These are phyloP conservation scores for Neopestalotiopsis sp. DNA, from an alignment of 2,329 filamentous ascomycete genomes.

Conservation along the genomic window DNA sequence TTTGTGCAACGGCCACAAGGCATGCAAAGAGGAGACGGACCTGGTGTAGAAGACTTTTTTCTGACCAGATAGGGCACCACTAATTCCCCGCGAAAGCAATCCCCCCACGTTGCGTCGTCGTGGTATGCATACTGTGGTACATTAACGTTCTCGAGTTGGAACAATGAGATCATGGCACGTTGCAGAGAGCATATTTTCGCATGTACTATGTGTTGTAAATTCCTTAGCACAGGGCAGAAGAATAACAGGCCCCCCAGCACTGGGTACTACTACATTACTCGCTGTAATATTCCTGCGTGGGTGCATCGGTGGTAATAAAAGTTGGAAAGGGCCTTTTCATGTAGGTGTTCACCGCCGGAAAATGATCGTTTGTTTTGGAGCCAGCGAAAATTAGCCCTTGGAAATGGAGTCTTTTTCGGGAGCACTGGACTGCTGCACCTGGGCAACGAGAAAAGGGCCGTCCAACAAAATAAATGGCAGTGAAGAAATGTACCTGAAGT, in stretches of 20 bases:
- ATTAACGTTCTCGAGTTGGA: conserved; percentile 6
- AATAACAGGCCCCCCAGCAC: neutral
- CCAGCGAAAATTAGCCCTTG: neutral
- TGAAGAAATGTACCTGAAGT: neutral
- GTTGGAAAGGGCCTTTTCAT: neutral
- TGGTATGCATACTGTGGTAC: neutral
- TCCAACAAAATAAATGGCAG: neutral
- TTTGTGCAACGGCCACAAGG: neutral
- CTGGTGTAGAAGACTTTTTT: neutral
- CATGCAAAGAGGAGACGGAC: neutral
- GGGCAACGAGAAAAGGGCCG: neutral
- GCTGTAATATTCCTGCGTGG: neutral
- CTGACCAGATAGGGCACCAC: conserved; percentile 2
- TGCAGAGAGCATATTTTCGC: conserved; percentile 9
- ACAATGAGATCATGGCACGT: conserved; percentile 20
- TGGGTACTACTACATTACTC: neutral
- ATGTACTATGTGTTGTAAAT: conserved; percentile 1
- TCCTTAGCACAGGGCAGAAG: neutral
- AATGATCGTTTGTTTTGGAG: conserved; percentile 1
- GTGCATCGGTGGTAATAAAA: neutral
- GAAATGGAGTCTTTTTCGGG: neutral
- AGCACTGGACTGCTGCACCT: neutral
- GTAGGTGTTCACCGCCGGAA: conserved; percentile 8
- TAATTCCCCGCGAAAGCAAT: conserved; percentile 11
- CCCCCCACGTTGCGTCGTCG: conserved; percentile 12